phyloP scores from a whole-genome alignment of 2,329 filamentous ascomycete species.

The Mollisia scopiformis region DNA sequence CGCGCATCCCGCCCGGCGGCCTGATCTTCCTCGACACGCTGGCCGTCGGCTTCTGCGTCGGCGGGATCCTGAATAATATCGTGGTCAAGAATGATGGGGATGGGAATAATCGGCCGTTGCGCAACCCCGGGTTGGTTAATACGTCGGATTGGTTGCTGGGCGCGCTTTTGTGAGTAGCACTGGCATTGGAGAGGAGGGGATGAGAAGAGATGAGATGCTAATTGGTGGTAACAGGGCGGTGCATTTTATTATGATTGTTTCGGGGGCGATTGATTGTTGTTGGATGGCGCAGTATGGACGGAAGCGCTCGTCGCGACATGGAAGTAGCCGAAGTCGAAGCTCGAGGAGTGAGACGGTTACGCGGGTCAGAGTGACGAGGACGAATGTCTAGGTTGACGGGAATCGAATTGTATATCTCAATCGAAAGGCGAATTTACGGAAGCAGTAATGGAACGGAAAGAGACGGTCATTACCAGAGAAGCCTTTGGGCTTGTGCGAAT shows the following conservation, averaged over 20 bases:
- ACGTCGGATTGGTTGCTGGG: slow-evolving; percentile 10
- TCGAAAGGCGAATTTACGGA: too few species aligned
- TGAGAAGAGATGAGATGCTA: background rate
- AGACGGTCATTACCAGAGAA: too few species aligned
- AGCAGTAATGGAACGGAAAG: too few species aligned
- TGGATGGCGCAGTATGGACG: background rate
- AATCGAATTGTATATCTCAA: too few species aligned
- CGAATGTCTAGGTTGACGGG: background rate
- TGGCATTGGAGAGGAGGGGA: background rate
- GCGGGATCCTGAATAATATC: slow-evolving; percentile 6
- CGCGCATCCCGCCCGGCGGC: slow-evolving; percentile 4
- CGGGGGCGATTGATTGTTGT: background rate
- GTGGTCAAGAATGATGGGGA: slow-evolving; percentile 9
- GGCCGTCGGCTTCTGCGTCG: slow-evolving; percentile 7
- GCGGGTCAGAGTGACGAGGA: background rate
- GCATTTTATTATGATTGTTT: background rate
- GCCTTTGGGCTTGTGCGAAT: too few species aligned
- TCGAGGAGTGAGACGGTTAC: background rate
- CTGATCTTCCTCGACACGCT: slow-evolving; percentile 10
- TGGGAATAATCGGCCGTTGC: slow-evolving; percentile 25
- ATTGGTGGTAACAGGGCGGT: background rate
- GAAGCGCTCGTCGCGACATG: background rate
- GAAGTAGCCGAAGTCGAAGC: background rate
- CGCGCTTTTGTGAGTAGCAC: slow-evolving; percentile 4
- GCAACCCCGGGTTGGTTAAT: background rate